Evolutionary conservation across 2,329 filamentous ascomycete species (phyloP).

Genomic region (Hypoxylon sp.): DNA sequence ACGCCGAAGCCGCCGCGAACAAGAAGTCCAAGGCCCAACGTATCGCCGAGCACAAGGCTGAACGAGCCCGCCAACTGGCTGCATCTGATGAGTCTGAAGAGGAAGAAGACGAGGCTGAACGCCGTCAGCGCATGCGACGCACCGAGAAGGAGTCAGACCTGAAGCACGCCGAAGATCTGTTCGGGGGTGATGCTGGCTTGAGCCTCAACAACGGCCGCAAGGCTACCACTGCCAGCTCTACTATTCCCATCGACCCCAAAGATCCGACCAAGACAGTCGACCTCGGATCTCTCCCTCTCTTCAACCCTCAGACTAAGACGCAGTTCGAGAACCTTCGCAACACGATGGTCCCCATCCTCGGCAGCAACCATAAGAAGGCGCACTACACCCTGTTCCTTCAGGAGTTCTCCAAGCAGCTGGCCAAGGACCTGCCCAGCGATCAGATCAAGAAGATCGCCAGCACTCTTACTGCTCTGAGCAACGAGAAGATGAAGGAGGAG

Average conservation of each 20-base stretch:
- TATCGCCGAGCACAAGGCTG: slow-evolving; percentile 78
- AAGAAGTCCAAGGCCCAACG: slow-evolving; percentile 91
- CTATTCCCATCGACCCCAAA: slow-evolving; percentile 72
- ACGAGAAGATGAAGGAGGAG: slow-evolving; percentile 99
- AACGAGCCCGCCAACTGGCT: slow-evolving; percentile 61
- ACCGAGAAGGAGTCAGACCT: slow-evolving; percentile 90
- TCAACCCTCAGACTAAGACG: slow-evolving; percentile 86
- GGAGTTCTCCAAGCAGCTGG: slow-evolving; percentile 87
- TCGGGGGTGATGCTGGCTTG: slow-evolving; percentile 76
- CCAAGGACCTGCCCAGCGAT: slow-evolving; percentile 85
- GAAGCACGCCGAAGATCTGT: slow-evolving; percentile 88
- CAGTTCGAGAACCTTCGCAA: slow-evolving; percentile 84
- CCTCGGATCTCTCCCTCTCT: slow-evolving; percentile 79
- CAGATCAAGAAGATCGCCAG: slow-evolving; percentile 97
- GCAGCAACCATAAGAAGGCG: slow-evolving; percentile 80
- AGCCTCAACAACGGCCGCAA: slow-evolving; percentile 68
- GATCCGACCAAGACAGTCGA: slow-evolving; percentile 84
- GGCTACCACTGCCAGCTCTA: slow-evolving; percentile 68
- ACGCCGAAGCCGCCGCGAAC: slow-evolving; percentile 84
- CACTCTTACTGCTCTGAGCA: slow-evolving; percentile 84
- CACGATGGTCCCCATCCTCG: slow-evolving; percentile 80
- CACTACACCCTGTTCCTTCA: slow-evolving; percentile 91
- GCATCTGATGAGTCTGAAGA: slow-evolving; percentile 66
- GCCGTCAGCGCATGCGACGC: slow-evolving; percentile 75
- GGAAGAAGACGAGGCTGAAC: slow-evolving; percentile 76